Percentiles rank a stretch among this genome's conserved stretches.
phyloP scores from a whole-genome alignment of 495 filamentous ascomycete species.

The Halenospora varia region DNA sequence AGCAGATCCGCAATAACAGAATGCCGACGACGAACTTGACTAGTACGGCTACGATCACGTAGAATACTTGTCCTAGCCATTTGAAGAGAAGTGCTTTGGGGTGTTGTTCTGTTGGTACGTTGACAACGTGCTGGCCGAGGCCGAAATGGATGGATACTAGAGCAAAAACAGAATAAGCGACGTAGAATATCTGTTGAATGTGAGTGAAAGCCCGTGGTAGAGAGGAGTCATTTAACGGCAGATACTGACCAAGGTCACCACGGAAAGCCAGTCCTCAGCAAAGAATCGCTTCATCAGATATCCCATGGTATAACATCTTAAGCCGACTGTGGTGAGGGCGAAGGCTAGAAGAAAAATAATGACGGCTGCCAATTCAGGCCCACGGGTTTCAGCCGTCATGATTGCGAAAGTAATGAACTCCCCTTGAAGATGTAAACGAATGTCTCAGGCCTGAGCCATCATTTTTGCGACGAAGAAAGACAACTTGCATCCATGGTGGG shows the following conservation, averaged over 20 bases:
- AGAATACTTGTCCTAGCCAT: conserved; percentile 19
- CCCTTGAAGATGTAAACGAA: too few relatives aligned
- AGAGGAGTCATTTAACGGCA: not conserved
- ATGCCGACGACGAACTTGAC: conserved; percentile 36
- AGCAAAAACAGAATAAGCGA: not conserved
- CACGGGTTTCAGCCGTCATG: not conserved
- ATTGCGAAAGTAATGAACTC: too few relatives aligned
- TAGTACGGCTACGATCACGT: conserved; percentile 25
- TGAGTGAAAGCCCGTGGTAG: not conserved
- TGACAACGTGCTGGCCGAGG: not conserved
- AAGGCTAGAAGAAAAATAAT: conserved; percentile 13
- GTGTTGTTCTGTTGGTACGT: not conserved
- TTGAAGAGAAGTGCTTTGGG: not conserved
- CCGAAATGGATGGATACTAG: not conserved
- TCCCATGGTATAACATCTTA: conserved; percentile 33
- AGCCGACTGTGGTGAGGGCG: conserved; percentile 26
- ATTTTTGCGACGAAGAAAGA: too few relatives aligned
- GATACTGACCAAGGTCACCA: conserved; percentile 6
- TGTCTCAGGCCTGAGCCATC: too few relatives aligned
- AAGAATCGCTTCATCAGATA: conserved; percentile 34
- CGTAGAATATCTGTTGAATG: not conserved
- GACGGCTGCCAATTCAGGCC: not conserved
- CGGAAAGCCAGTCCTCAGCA: conserved; percentile 29
- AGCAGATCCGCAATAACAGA: conserved; percentile 32
- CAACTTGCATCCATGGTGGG: too few relatives aligned